Percentiles rank a stretch among this genome's conserved stretches.
Conservation (phyloP, 2,329 filamentous ascomycete genomes). For the Chalaropsis thielavioides region DNA sequence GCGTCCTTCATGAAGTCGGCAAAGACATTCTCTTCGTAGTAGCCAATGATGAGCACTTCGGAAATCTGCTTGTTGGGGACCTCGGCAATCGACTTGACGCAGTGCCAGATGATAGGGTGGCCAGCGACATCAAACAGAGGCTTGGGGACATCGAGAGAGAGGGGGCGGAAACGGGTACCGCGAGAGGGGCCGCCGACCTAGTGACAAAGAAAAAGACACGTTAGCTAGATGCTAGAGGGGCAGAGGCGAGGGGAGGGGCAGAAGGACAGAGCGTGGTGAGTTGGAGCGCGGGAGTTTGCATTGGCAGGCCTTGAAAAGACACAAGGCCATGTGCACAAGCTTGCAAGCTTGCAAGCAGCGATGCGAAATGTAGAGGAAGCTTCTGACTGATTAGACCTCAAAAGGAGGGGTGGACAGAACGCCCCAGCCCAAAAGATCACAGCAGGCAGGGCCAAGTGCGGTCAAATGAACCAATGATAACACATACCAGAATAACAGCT, state of each 20-base stretch:
- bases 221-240: slow-evolving; percentile 22
- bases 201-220: slow-evolving; percentile 16
- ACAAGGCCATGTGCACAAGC: too few relatives aligned
- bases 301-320: not conserved
- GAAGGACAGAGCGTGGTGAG: not conserved
- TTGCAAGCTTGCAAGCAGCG: not conserved
- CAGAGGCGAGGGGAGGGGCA: not conserved
- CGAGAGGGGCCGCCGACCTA: slow-evolving; percentile 90
- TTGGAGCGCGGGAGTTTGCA: not conserved
- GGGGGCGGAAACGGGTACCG: slow-evolving; percentile 86
- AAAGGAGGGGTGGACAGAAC: slow-evolving; percentile 4
- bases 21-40: slow-evolving; percentile 96
- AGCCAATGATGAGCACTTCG: slow-evolving; percentile 95
- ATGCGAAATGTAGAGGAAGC: not conserved
- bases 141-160: slow-evolving; percentile 94
- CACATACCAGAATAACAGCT: slow-evolving; percentile 74
- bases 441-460: not conserved
- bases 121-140: slow-evolving; percentile 97
- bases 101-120: slow-evolving; percentile 97
- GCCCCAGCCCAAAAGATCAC: not conserved
- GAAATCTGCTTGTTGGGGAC: slow-evolving; percentile 67
- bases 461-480: not conserved
- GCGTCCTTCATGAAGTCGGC: slow-evolving; percentile 95
- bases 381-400: not conserved
- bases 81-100: slow-evolving; percentile 78